Conservation (phyloP, 495 filamentous ascomycete genomes). For the Schizothecium vesticola region DNA sequence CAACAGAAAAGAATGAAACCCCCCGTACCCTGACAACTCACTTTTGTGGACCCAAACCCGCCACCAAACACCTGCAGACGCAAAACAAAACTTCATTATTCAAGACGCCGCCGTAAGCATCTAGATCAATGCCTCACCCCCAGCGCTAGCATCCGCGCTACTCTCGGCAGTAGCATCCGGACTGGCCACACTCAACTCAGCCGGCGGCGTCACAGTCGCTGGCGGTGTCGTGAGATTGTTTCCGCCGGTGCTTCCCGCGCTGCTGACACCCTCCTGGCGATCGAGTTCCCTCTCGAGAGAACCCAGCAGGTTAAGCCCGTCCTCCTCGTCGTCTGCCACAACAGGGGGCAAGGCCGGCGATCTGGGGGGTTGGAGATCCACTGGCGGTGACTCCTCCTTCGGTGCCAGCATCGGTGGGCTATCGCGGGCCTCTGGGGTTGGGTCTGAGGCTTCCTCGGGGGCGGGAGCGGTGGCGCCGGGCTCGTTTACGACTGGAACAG, state of each 20-base stretch:
- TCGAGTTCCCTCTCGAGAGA: slow-evolving; percentile 30
- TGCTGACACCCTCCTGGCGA: slow-evolving; percentile 23
- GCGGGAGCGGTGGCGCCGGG: background rate
- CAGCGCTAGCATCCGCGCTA: background rate
- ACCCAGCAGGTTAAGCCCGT: slow-evolving; percentile 25
- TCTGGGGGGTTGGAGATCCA: slow-evolving; percentile 12
- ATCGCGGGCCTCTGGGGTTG: background rate
- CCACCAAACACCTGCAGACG: background rate
- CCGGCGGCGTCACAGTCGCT: background rate
- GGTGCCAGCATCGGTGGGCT: background rate
- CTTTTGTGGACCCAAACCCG: background rate
- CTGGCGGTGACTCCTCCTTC: background rate
- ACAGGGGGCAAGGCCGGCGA: slow-evolving; percentile 21
- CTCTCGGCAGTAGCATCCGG: background rate
- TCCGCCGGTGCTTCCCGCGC: background rate
- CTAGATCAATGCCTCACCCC: background rate
- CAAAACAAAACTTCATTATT: background rate
- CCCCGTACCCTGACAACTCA: background rate
- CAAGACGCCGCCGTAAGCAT: background rate
- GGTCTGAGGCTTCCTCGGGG: background rate
- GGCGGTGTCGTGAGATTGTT: background rate
- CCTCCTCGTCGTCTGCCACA: slow-evolving; percentile 22
- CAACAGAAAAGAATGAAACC: background rate
- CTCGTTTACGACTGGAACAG: background rate
- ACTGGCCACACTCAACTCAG: background rate